Percentiles rank a stretch among this genome's conserved stretches.
phyloP scores from a whole-genome alignment of 441 rosid species.

The Syzygium syzygioides region DNA sequence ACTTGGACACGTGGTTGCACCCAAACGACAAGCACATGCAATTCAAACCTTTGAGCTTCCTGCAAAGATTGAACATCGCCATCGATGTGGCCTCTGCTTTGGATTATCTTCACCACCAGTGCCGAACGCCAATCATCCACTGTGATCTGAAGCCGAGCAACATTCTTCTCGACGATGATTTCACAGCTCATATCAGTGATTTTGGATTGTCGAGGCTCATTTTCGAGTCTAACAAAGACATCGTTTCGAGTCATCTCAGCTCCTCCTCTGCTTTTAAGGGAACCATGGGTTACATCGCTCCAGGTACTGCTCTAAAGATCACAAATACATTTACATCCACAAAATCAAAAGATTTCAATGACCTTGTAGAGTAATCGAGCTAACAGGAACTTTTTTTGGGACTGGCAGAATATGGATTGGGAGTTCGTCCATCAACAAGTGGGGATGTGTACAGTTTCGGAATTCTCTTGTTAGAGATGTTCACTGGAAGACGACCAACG shows the following conservation, averaged over 20 bases:
- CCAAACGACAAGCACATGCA: background rate
- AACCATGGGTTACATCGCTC: slow-evolving; percentile 3
- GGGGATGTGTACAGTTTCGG: background rate
- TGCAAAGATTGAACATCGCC: background rate
- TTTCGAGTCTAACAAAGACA: background rate
- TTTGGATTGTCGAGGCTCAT: background rate
- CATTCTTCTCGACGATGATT: background rate
- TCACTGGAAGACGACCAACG: background rate
- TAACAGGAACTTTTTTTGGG: background rate
- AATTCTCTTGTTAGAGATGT: background rate
- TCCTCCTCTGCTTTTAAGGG: background rate
- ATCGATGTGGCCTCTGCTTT: slow-evolving; percentile 1
- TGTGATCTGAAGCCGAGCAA: background rate
- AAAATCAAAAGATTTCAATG: background rate
- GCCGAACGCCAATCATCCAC: background rate
- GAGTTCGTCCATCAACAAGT: background rate
- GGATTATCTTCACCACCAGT: slow-evolving; percentile 3
- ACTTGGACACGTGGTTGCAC: background rate
- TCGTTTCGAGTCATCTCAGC: background rate
- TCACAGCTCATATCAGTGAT: background rate
- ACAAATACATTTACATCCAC: background rate
- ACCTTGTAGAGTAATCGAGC: background rate
- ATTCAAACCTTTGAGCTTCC: background rate
- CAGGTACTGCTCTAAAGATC: background rate
- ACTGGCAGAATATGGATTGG: background rate